Base-by-base conservation (phyloP, 805 yeast species). In the Ogataea nitratoaversa region DNA sequence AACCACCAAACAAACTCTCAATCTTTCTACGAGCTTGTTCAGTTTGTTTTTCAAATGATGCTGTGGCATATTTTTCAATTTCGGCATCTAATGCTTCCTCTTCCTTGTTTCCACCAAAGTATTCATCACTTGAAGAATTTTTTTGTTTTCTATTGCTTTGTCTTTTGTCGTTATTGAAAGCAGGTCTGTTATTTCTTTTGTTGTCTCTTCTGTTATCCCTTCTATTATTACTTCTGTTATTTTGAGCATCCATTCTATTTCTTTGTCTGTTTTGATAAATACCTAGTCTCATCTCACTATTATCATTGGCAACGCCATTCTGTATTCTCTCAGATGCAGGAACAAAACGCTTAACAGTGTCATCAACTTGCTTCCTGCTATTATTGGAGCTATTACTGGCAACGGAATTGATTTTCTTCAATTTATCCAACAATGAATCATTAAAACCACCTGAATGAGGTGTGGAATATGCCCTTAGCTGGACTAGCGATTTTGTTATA, bases 111-210 rank as follows among this genome's bases (percentile, higher is more conserved):
- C 34, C 34, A 20, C 20, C 17, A 20, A 32, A 32, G 20, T 27
- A 20, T 22, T 16, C 19, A 29, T 6, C 19, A 14, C 18, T n/a
- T n/a, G n/a, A n/a, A n/a, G 12, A 11, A 11, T 30, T 32, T 12
- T 19, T 25, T 2, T 22, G 20, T 18, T 36, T 30, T 29, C 28
- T 29, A 19, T 30, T 13, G 17, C n/a, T 29, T 8, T 36, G n/a
- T n/a, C n/a, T n/a, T n/a, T n/a, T n/a, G n/a, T n/a, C n/a, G n/a
- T n/a, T n/a, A n/a, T n/a, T n/a, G n/a, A n/a, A n/a, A n/a, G n/a
- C n/a, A n/a, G n/a, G n/a, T n/a, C n/a, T 29, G 11, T 29, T 29
- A 20, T 22, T 36, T 14, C 16, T 36, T n/a, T 29, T 36, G 20
- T 36, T 36, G 12, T 36, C 22, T 11, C 19, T 34, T n/a, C 17